These are phyloP conservation scores for Esteya vermicola DNA, from an alignment of 2,329 filamentous ascomycete species.

Conservation along the genomic window DNA sequence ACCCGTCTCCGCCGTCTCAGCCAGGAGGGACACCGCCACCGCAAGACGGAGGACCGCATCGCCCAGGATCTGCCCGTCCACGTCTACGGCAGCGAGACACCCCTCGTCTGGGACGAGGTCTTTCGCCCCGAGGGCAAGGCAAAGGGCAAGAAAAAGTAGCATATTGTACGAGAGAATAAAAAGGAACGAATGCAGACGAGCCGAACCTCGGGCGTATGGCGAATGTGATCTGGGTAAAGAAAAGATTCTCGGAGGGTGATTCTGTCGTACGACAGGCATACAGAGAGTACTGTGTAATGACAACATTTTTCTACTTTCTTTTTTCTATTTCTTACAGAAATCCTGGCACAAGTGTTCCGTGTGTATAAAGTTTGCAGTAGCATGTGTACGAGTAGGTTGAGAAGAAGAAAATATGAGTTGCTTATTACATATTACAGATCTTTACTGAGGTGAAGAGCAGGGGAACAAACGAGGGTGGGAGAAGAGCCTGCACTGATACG, in stretches of 20 bases:
- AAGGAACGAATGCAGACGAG: background rate
- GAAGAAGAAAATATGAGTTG: no score
- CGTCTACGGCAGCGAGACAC: slow-evolving; percentile 28
- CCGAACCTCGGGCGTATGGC: background rate
- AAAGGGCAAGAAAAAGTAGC: background rate
- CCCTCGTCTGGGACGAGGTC: slow-evolving; percentile 19
- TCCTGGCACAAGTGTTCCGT: no score
- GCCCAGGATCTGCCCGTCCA: slow-evolving; percentile 32
- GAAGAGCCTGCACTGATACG: no score
- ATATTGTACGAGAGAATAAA: background rate
- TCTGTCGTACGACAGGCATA: background rate
- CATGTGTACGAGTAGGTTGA: no score
- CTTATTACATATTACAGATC: no score
- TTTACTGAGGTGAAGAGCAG: no score
- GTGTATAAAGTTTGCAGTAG: no score
- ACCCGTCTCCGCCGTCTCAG: slow-evolving; percentile 7
- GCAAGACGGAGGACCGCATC: slow-evolving; percentile 23
- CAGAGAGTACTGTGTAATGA: no score
- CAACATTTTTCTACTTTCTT: no score
- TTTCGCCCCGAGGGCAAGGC: slow-evolving; percentile 14
- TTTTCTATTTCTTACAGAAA: no score
- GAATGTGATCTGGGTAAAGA: background rate
- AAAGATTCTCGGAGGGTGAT: no score
- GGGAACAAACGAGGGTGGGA: no score
- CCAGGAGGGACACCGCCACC: slow-evolving; percentile 8